Percentiles rank a stretch among this genome's conserved stretches.
Conservation (phyloP, 768 basidiomycete genomes). For the Roridomyces roridus region DNA sequence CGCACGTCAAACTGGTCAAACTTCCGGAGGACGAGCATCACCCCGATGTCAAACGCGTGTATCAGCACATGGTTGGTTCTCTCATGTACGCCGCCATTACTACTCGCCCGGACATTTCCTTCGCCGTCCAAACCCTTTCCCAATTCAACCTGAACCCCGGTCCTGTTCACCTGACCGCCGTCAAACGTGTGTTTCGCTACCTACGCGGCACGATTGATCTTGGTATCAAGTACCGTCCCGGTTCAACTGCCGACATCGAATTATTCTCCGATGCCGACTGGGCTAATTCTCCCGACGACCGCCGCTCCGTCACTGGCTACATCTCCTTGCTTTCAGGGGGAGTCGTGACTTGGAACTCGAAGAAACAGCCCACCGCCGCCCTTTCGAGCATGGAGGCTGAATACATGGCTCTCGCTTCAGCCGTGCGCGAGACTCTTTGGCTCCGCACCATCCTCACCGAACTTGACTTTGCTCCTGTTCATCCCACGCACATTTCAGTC, state of each 20-base stretch:
- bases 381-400: slow-evolving; percentile 7
- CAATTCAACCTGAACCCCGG: slow-evolving; percentile 35
- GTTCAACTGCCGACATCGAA: background rate
- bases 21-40: background rate
- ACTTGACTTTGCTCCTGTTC: background rate
- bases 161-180: slow-evolving; percentile 35
- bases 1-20: slow-evolving; percentile 18
- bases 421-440: background rate
- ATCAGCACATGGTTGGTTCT: slow-evolving; percentile 29
- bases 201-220: slow-evolving; percentile 28
- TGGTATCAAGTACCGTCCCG: slow-evolving; percentile 10
- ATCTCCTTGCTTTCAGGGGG: background rate
- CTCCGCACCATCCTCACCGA: background rate
- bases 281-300: slow-evolving; percentile 8
- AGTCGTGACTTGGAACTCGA: background rate
- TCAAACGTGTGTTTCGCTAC: slow-evolving; percentile 42
- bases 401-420: background rate
- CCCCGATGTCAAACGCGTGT: slow-evolving; percentile 20
- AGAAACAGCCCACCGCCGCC: background rate
- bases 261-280: slow-evolving; percentile 33
- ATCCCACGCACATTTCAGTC: background rate
- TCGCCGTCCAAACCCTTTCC: slow-evolving; percentile 28
- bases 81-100: slow-evolving; percentile 13
- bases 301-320: slow-evolving; percentile 3
- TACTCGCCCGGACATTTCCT: slow-evolving; percentile 41